Conservation (phyloP, 2,329 filamentous ascomycete species). For the Fusarium sp. region DNA sequence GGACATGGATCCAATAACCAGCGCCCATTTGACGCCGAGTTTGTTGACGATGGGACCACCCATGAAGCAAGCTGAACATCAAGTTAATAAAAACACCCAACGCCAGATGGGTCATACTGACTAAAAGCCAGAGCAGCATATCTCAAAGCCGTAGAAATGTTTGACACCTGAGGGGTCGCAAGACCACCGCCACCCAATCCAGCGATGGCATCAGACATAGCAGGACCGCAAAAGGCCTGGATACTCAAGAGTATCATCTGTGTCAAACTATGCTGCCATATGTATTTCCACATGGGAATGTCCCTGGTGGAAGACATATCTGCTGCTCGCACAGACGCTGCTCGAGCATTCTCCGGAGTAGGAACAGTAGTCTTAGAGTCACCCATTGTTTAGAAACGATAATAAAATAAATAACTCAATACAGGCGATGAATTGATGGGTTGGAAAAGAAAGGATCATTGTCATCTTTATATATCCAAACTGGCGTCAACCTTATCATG, state of each 20-base stretch:
- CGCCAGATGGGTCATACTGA: too few relatives aligned
- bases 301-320: background rate
- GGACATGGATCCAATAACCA: constrained; percentile 5
- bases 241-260: constrained; percentile 26
- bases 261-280: constrained; percentile 14
- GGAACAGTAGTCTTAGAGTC: constrained; percentile 9
- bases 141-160: constrained; percentile 5
- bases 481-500: background rate
- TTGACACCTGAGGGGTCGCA: constrained; percentile 12
- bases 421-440: too few relatives aligned
- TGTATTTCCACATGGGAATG: constrained; percentile 5
- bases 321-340: background rate
- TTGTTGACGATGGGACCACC: constrained; percentile 17
- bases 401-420: too few relatives aligned
- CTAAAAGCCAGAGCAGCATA: constrained; percentile 15
- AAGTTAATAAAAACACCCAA: too few relatives aligned
- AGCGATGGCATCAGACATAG: constrained; percentile 18
- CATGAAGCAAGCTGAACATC: constrained; percentile 22
- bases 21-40: constrained; percentile 18
- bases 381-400: background rate
- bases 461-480: background rate
- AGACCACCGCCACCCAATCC: constrained; percentile 16
- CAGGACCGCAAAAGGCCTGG: constrained; percentile 13
- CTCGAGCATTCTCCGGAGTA: background rate
- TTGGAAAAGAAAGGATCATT: too few relatives aligned